Evolutionary conservation across 2,329 filamentous ascomycete genomes (phyloP).

Genomic region (Zasmidium angulare): DNA sequence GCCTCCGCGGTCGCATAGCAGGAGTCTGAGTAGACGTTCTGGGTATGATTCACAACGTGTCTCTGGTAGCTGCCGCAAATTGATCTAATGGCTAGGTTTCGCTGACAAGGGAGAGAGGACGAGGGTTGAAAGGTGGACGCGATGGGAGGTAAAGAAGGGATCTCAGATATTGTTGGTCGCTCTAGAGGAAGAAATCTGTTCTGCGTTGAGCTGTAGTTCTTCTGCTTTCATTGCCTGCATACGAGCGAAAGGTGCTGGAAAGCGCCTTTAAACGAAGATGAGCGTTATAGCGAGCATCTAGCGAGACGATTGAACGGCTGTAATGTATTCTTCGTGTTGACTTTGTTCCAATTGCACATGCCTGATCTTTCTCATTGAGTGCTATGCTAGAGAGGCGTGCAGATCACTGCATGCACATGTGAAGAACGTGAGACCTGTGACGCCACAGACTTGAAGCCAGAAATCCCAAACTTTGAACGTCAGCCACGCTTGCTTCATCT

Average conservation of each 20-base stretch:
- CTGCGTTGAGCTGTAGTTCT: too few species aligned
- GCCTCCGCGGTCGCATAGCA: conserved; percentile 25
- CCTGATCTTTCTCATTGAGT: not conserved
- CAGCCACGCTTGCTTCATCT: not conserved
- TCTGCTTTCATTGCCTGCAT: not conserved
- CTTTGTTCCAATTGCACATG: not conserved
- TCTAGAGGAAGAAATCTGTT: too few species aligned
- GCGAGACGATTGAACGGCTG: not conserved
- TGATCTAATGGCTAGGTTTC: conserved; percentile 6
- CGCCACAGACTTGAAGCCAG: not conserved
- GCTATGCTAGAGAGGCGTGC: not conserved
- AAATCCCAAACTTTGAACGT: not conserved
- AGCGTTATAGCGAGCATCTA: conserved; percentile 2
- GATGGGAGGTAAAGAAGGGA: not conserved
- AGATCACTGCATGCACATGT: not conserved
- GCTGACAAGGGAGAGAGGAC: conserved; percentile 3
- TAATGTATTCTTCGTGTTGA: not conserved
- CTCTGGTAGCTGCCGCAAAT: conserved; percentile 19
- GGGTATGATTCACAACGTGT: conserved; percentile 26
- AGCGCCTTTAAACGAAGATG: not conserved
- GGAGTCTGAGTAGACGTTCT: conserved; percentile 24
- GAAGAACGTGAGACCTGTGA: not conserved
- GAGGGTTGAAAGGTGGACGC: not conserved
- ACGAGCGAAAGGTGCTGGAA: not conserved
- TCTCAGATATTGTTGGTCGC: not conserved